Evolutionary conservation across 139 green algal species (phyloP).

Genomic region (Tetraselmis striata): DNA sequence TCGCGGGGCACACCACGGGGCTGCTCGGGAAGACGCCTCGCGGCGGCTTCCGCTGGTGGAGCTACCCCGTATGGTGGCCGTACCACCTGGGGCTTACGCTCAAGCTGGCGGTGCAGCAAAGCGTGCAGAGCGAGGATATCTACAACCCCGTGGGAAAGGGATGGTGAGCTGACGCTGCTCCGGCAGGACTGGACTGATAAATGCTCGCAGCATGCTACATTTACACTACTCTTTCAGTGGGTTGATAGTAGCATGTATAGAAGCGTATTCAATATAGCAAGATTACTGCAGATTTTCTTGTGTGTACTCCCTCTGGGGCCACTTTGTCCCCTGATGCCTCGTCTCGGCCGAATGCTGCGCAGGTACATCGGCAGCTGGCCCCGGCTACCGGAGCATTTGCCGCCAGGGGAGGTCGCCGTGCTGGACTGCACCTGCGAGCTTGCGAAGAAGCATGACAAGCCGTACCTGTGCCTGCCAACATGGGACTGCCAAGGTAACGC

Average conservation of each 20-base stretch:
- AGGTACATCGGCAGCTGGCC: constrained; percentile 11
- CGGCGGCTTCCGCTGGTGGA: not conserved
- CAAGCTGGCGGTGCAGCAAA: not conserved
- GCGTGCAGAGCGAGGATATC: not conserved
- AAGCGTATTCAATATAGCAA: too few species aligned
- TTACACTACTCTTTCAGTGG: too few species aligned
- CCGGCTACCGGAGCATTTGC: not conserved
- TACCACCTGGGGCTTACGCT: constrained; percentile 1
- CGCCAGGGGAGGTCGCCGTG: not conserved
- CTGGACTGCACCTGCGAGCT: constrained; percentile 16
- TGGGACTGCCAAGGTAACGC: constrained; percentile 2
- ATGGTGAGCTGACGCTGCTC: too few species aligned
- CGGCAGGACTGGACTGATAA: too few species aligned
- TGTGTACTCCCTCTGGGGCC: too few species aligned
- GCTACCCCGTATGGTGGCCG: not conserved
- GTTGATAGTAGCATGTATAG: too few species aligned
- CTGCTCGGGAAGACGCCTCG: not conserved
- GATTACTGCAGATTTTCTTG: too few species aligned
- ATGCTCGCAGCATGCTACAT: too few species aligned
- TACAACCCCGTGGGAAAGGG: not conserved
- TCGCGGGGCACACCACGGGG: not conserved
- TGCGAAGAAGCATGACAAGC: not conserved
- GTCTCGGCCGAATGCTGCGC: too few species aligned
- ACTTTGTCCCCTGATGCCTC: too few species aligned
- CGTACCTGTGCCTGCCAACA: constrained; percentile 4